phyloP scores from a whole-genome alignment of 2,329 filamentous ascomycete species.

The Penicillium concentricum region DNA sequence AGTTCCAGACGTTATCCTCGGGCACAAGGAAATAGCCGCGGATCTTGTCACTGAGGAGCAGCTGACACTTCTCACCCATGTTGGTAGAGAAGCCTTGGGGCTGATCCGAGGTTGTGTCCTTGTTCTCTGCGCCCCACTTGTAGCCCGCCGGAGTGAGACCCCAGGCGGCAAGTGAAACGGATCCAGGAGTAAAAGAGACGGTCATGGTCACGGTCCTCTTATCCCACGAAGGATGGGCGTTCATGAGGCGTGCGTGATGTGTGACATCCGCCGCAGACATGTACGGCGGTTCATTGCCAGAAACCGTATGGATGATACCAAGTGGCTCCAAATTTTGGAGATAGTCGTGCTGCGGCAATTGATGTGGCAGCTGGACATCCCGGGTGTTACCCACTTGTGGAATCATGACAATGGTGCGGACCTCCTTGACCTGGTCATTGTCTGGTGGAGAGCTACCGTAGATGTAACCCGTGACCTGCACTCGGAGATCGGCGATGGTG shows the following conservation, averaged over 20 bases:
- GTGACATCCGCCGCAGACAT: constrained; percentile 96
- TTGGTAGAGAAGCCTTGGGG: constrained; percentile 87
- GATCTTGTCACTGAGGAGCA: constrained; percentile 89
- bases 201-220: constrained; percentile 92
- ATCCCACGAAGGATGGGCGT: constrained; percentile 76
- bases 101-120: constrained; percentile 86
- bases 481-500: constrained; percentile 90
- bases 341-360: constrained; percentile 88
- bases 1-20: constrained; percentile 90
- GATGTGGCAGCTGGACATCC: constrained; percentile 84
- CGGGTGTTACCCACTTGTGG: constrained; percentile 93
- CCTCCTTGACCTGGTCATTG: constrained; percentile 95
- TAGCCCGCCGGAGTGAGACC: constrained; percentile 87
- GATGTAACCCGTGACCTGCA: constrained; percentile 93
- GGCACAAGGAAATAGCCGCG: constrained; percentile 95
- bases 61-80: constrained; percentile 94
- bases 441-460: constrained; percentile 91
- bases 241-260: constrained; percentile 86
- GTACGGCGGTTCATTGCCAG: constrained; percentile 91
- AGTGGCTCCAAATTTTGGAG: constrained; percentile 83
- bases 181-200: constrained; percentile 94
- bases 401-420: constrained; percentile 95
- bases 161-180: constrained; percentile 92
- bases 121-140: constrained; percentile 97
- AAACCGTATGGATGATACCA: constrained; percentile 91